Evolutionary conservation across 2,329 filamentous ascomycete species (phyloP), one percentile per base, ranked within the genome.

Genomic region (Sclerotinia sclerotiorum): DNA sequence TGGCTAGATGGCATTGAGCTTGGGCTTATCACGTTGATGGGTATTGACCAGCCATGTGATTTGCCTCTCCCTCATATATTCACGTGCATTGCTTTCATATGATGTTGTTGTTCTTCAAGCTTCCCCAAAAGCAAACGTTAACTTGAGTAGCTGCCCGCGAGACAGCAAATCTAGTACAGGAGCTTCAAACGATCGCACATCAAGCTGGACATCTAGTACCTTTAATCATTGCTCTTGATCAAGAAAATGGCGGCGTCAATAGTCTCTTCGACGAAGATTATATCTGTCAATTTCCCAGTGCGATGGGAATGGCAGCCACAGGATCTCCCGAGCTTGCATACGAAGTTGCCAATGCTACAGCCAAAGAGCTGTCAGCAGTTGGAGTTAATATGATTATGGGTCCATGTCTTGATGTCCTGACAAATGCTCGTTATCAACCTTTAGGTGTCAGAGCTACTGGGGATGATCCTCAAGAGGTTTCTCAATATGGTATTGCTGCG

Each of bases 181-280:
- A 98, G 76, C 84, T 99, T 56, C 95, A 99, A 80, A 93, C 89
- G 62, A 94, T 97, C 77, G 95, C 95, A 49, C 91, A 92, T 77
- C 87, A 96, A 79, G 90, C 94, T 69, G 94, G 94, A 27, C 94
- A 98, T 79, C 90, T 91, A 3, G 90, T 94, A 3, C 95, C 95
- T 2, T 82, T 99, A 24, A 84, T 96, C 67, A 97, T 99, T 74
- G 94, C 91, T 51, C 83, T 98, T 49, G 95, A 98, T 77, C 95
- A 99, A 78, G 95, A 99, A 79, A 98, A 99, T 87, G 95, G 95
- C 72, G 94, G 94, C 3, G 94, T 97, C 78, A 98, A 97, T 81
- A 97, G 93, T 80, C 85, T 98, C 2, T 97, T 96, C 76, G 94
- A 98, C 78, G 93, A 97, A 74, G 92, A 95, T 76, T 95, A 94